Base-by-base conservation (phyloP, 2,329 filamentous ascomycete species). In the Claviceps spartinae region DNA sequence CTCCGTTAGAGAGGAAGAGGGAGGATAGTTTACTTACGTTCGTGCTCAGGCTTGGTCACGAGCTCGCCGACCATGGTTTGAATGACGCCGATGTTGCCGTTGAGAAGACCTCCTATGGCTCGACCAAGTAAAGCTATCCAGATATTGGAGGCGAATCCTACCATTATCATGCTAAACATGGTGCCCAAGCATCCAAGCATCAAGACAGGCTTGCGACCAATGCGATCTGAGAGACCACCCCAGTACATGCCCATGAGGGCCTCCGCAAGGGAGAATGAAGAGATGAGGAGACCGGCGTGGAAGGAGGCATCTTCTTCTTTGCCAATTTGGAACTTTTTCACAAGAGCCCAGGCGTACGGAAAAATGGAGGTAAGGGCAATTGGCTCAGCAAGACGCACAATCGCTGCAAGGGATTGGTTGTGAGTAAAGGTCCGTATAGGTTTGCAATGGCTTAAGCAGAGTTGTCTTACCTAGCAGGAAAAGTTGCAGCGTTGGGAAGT, bases 341-440 rank as follows among this genome's bases (percentile, higher is more conserved):
- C 83, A 59, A 91, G 81, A 54, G 85, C 78, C 85, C 86, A 94
- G 54, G 87, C 87, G 67, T 95, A 96, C 20, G 90, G 90, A 61
- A 91, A 94, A 67, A 95, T 93, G 63, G 87, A 93, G 1, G 89
- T 95, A 57, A 96, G 78, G 49, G 90, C 89, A 60, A 96, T 91
- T 22, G 90, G 90, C 68, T 96, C 90, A 50, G 89, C 87, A 59
- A 96, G 81, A 56, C 90, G 88, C 64, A 94, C 90, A 74, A 95
- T 88, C 66, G 88, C 89, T 95, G 53, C 16, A 5, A 4, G 41
- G 7, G 16, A 8, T 24, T 22, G 56, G 20, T 38, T 36, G 56
- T 63, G 52, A 63, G 57, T 48, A 38, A 20, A 3, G 3, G 9
- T 37, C 6, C 22, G 34, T 42, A 14, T 22, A 30, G 11, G n/a